Evolutionary conservation across 108 stramenopile species (phyloP).

Genomic region (Cafeteria roenbergensis): DNA sequence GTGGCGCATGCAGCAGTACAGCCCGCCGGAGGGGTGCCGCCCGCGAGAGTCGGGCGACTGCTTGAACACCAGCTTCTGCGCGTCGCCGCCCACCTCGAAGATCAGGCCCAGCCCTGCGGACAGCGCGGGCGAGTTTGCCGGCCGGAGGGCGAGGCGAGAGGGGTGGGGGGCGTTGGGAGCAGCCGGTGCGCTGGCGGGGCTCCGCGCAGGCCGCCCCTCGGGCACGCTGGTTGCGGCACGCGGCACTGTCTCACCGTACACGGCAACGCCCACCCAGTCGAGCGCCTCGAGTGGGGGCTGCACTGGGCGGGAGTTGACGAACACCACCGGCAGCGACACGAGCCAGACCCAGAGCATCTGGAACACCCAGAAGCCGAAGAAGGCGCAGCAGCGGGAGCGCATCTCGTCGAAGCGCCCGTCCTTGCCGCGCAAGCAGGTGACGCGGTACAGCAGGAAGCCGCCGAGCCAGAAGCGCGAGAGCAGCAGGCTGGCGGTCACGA

Average conservation of each 20-base stretch:
- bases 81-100: neutral
- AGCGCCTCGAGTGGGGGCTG: neutral
- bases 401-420: neutral
- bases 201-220: too few relatives aligned
- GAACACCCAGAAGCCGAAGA: neutral
- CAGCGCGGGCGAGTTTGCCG: too few relatives aligned
- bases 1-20: neutral
- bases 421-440: neutral
- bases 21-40: too few relatives aligned
- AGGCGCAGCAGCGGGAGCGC: neutral
- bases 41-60: too few relatives aligned
- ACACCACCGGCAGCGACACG: neutral
- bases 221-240: too few relatives aligned
- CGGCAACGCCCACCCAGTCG: neutral
- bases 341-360: neutral
- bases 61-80: neutral
- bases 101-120: neutral
- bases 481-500: neutral
- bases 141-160: too few relatives aligned
- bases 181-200: too few relatives aligned
- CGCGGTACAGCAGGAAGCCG: neutral
- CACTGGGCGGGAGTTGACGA: neutral
- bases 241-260: too few relatives aligned
- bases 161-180: too few relatives aligned
- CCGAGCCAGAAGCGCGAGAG: neutral